Conservation (phyloP, 305 asterid species). For the Lippia alba region DNA sequence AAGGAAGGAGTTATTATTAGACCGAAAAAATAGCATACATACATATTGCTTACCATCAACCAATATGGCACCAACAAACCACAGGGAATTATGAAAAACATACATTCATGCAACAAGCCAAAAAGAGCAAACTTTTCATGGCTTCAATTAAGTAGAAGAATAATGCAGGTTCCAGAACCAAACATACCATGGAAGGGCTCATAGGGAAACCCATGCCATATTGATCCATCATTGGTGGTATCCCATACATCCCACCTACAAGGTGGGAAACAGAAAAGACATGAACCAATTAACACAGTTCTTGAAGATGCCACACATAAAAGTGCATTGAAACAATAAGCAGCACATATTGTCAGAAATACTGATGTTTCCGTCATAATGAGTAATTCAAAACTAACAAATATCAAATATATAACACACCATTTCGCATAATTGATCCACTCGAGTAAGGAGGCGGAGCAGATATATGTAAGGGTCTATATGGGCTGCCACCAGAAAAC, state of each 20-base stretch:
- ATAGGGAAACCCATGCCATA: slow-evolving; percentile 72
- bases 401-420: slow-evolving; percentile 25
- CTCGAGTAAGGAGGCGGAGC: slow-evolving; percentile 74
- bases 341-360: slow-evolving; percentile 1
- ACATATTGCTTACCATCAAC: slow-evolving; percentile 9
- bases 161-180: slow-evolving; percentile 11
- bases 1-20: slow-evolving; percentile 5
- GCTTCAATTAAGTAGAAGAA: not conserved
- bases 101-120: not conserved
- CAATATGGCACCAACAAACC: slow-evolving; percentile 13
- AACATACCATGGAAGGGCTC: slow-evolving; percentile 73
- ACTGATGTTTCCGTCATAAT: not conserved
- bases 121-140: not conserved
- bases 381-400: not conserved
- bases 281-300: slow-evolving; percentile 1
- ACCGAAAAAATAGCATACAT: not conserved
- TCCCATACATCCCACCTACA: slow-evolving; percentile 82
- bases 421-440: slow-evolving; percentile 74
- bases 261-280: slow-evolving; percentile 11
- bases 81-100: not conserved
- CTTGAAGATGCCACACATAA: slow-evolving; percentile 9
- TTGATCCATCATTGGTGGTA: slow-evolving; percentile 79
- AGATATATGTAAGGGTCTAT: slow-evolving; percentile 71
- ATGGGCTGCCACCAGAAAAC: slow-evolving; percentile 81
- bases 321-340: slow-evolving; percentile 2